Evolutionary conservation across 2,329 filamentous ascomycete genomes (phyloP), one percentile per base, ranked within the genome.

Genomic region (Chrysosporium keratinophilum): DNA sequence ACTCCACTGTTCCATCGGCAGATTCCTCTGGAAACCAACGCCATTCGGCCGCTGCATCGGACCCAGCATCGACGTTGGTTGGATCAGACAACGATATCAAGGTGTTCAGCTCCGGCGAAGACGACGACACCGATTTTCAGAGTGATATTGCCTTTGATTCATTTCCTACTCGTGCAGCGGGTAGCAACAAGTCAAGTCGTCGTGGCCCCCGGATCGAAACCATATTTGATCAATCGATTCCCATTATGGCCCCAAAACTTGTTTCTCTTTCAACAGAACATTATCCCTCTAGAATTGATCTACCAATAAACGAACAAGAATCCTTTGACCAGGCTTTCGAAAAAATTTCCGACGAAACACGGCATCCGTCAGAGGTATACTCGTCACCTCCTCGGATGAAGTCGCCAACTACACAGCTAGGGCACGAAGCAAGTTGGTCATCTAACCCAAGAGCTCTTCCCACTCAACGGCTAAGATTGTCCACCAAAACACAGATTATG

Each of bases 141-240:
- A 82, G 78, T 59, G 81, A 83, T 58, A 81, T 77, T 20, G 73
- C 77, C 14, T 83, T 79, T 67, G 81, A 83, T 66, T 83, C 81
- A 47, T 70, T 82, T 55, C 79, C 78, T 55, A 83, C 80, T 9
- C 74, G 78, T 60, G 76, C 76, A 50, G 80, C 78, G 14, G 72
- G 74, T 57, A 78, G 74, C 52, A 72, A 69, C 61, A 76, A 74
- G 53, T 76, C 76, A 23, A 76, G 74, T 41, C 69, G 74, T 56
- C 73, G 78, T 60, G 77, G 78, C 42, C 75, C 79, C 57, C 76
- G 76, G 47, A 81, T 84, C 55, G 79, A 83, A 60, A 80, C 78
- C 10, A 81, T 84, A 61, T 83, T 84, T 64, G 78, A 82, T 33
- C 49, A 57, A n/a, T 42, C 52, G 42, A 23, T 5, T 23, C 10